Conservation (phyloP, 2,329 filamentous ascomycete genomes). For the Ascochyta viciae-villosae region DNA sequence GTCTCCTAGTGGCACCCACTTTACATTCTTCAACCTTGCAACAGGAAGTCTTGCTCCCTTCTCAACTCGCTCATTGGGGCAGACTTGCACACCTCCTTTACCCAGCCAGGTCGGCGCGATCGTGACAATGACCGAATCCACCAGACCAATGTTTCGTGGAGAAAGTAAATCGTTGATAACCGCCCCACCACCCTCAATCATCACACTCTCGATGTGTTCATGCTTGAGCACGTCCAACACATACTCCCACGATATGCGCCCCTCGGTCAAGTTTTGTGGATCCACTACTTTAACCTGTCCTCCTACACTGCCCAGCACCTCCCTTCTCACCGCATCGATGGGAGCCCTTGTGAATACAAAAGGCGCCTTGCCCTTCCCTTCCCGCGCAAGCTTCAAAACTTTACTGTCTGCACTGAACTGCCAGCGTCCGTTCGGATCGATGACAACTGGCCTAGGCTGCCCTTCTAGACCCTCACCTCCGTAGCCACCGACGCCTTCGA, state of each 20-base stretch:
- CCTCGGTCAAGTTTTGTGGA: background rate
- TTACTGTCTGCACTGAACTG: slow-evolving; percentile 65
- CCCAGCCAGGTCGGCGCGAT: slow-evolving; percentile 93
- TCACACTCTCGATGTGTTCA: slow-evolving; percentile 76
- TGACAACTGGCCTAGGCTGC: slow-evolving; percentile 81
- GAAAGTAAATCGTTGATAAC: slow-evolving; percentile 85
- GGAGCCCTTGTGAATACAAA: slow-evolving; percentile 63
- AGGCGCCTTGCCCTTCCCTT: slow-evolving; percentile 73
- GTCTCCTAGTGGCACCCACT: slow-evolving; percentile 79
- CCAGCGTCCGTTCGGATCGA: slow-evolving; percentile 84
- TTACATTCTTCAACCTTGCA: slow-evolving; percentile 70
- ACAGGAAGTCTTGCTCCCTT: slow-evolving; percentile 62
- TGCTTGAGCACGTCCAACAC: slow-evolving; percentile 65
- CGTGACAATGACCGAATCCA: slow-evolving; percentile 84
- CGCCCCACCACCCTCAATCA: slow-evolving; percentile 87
- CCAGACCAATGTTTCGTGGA: slow-evolving; percentile 64
- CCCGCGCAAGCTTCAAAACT: slow-evolving; percentile 69
- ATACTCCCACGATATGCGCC: slow-evolving; percentile 61
- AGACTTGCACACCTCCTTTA: slow-evolving; percentile 78
- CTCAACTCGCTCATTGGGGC: slow-evolving; percentile 65
- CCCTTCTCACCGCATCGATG: slow-evolving; percentile 38
- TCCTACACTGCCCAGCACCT: slow-evolving; percentile 35
- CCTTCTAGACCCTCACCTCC: slow-evolving; percentile 59
- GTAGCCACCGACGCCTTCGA: slow-evolving; percentile 66
- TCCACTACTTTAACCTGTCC: slow-evolving; percentile 31